These are phyloP conservation scores for Phytophthora parvispora DNA, from an alignment of 352 stramenopile genomes.

Conservation along the genomic window DNA sequence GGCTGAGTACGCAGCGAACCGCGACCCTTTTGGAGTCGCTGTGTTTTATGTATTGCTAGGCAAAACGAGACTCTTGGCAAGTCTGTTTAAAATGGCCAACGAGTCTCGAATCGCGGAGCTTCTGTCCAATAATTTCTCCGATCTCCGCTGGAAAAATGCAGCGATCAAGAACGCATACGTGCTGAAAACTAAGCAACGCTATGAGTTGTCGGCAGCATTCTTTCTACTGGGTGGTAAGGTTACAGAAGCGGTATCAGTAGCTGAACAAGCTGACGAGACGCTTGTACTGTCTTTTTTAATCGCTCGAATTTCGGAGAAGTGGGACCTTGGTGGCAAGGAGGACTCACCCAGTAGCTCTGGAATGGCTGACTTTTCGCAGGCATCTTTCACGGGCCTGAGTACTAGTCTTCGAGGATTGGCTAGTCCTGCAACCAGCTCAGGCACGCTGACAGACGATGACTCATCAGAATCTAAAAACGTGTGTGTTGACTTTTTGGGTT, in stretches of 20 bases:
- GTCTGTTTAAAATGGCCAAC: conserved; percentile 87
- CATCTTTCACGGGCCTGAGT: conserved; percentile 73
- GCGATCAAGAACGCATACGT: conserved; percentile 94
- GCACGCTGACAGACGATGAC: conserved; percentile 1
- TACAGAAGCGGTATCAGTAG: conserved; percentile 80
- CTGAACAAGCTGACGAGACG: conserved; percentile 76
- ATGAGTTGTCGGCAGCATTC: conserved; percentile 83
- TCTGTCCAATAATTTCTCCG: conserved; percentile 84
- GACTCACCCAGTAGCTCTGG: conserved; percentile 11
- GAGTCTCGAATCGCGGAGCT: conserved; percentile 86
- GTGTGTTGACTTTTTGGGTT: conserved; percentile 74
- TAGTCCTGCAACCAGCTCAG: neutral
- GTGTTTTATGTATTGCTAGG: conserved; percentile 90
- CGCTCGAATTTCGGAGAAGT: conserved; percentile 77
- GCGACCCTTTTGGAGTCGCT: conserved; percentile 87
- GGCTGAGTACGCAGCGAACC: conserved; percentile 73
- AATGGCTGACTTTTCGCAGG: conserved; percentile 34
- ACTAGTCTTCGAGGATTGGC: conserved; percentile 46
- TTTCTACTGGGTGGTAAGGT: conserved; percentile 86
- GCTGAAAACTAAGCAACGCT: conserved; percentile 88
- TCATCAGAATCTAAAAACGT: conserved; percentile 41
- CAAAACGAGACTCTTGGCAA: conserved; percentile 85
- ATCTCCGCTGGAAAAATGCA: conserved; percentile 86
- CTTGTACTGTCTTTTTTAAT: conserved; percentile 88
- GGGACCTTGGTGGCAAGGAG: conserved; percentile 61